phyloP scores from a whole-genome alignment of 192 early-diverging fungal genomes.

The Umbelopsis sp. region DNA sequence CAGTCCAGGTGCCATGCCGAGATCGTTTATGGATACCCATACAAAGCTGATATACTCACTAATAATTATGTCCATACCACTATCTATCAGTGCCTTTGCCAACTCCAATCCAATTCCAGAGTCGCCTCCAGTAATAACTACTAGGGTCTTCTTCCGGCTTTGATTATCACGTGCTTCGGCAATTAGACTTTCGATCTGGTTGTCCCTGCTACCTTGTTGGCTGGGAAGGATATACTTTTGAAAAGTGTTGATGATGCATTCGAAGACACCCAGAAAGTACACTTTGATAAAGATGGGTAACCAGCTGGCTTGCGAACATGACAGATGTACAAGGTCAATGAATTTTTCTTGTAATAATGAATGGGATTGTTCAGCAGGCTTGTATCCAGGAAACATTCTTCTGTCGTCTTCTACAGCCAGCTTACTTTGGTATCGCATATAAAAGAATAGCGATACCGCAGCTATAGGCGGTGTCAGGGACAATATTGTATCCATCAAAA shows the following conservation, averaged over 20 bases:
- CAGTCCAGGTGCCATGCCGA: background rate
- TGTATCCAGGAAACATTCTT: background rate
- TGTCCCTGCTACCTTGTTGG: background rate
- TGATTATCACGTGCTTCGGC: background rate
- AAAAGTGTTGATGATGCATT: background rate
- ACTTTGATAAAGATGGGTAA: background rate
- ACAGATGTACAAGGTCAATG: background rate
- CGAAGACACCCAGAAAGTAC: background rate
- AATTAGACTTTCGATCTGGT: background rate
- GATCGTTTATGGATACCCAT: background rate
- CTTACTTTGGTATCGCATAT: background rate
- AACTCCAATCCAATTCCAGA: conserved; percentile 1
- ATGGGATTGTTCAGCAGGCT: background rate
- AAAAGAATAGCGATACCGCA: background rate
- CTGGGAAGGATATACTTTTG: background rate
- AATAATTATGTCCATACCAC: background rate
- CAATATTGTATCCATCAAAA: background rate
- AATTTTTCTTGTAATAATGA: background rate
- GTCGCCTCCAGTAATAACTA: conserved; percentile 8
- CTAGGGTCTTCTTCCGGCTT: background rate
- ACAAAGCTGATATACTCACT: background rate
- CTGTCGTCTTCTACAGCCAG: background rate
- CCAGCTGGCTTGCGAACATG: background rate
- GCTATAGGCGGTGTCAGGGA: background rate
- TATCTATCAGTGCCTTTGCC: background rate